phyloP scores from a whole-genome alignment of 257 asterid species.

The Gentiana dahurica region DNA sequence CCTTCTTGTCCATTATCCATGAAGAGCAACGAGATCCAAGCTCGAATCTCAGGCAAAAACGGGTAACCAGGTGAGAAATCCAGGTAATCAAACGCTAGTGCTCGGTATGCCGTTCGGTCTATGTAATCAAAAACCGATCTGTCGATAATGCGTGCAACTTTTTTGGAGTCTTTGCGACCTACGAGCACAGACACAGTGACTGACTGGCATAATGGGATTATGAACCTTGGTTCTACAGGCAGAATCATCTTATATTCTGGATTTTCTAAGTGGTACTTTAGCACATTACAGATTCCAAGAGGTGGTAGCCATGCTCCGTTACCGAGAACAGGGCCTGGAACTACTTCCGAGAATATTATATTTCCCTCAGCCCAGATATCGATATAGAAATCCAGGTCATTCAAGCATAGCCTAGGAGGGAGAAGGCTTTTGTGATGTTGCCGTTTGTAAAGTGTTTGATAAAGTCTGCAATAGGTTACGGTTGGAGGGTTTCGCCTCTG shows the following conservation, averaged over 20 bases:
- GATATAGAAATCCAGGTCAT: constrained; percentile 79
- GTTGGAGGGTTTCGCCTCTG: constrained; percentile 57
- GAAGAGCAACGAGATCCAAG: constrained; percentile 97
- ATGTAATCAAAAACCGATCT: constrained; percentile 73
- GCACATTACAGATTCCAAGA: constrained; percentile 57
- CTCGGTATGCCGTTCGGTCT: constrained; percentile 81
- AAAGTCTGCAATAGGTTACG: constrained; percentile 49
- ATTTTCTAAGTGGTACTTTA: constrained; percentile 62
- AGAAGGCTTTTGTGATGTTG: constrained; percentile 35
- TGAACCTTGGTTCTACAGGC: constrained; percentile 69
- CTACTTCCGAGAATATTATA: constrained; percentile 70
- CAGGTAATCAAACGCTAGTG: constrained; percentile 83
- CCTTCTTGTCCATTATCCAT: constrained; percentile 66
- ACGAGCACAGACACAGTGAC: constrained; percentile 79
- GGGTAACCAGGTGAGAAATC: constrained; percentile 85
- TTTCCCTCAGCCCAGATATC: constrained; percentile 82
- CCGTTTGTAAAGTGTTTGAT: constrained; percentile 50
- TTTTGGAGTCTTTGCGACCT: constrained; percentile 60
- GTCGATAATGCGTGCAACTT: constrained; percentile 71
- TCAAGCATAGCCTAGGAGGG: constrained; percentile 79
- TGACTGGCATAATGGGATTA: constrained; percentile 62
- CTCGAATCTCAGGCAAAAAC: constrained; percentile 78
- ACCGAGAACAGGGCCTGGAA: constrained; percentile 67
- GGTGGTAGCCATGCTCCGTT: constrained; percentile 64
- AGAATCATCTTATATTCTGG: constrained; percentile 85